Conservation (phyloP, 1,284 basidiomycete species). For the Moniliophthora roreri region DNA sequence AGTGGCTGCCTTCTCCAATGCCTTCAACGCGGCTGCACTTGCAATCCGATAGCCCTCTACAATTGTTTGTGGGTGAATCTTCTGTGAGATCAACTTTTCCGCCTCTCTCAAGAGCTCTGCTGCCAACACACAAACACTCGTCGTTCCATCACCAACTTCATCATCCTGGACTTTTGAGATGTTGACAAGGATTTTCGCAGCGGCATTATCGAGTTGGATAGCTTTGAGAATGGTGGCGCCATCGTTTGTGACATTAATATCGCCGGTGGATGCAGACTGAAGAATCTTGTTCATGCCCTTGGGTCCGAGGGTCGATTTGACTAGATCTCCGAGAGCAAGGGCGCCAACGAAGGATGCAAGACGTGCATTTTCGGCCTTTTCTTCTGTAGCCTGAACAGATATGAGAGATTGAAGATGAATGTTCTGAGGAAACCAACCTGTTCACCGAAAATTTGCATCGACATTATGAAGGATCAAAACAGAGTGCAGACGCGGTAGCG, state of each 20-base stretch:
- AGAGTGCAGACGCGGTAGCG: neutral
- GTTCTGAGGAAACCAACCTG: conserved; percentile 27
- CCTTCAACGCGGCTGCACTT: conserved; percentile 81
- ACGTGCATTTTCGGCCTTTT: conserved; percentile 98
- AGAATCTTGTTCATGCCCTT: conserved; percentile 98
- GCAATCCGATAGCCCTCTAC: conserved; percentile 98
- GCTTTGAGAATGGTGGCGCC: conserved; percentile 98
- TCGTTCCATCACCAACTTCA: conserved; percentile 98
- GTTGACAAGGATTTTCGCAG: conserved; percentile 98
- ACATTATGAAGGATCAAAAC: conserved; percentile 29
- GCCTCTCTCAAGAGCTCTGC: conserved; percentile 93
- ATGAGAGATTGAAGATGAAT: conserved; percentile 4
- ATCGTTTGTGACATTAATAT: conserved; percentile 98
- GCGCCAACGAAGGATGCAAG: conserved; percentile 98
- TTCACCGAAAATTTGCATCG: conserved; percentile 45
- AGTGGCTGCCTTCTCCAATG: conserved; percentile 79
- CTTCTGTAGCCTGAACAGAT: conserved; percentile 83
- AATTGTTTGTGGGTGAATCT: conserved; percentile 99
- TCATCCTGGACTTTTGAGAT: conserved; percentile 99
- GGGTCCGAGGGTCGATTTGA: conserved; percentile 97
- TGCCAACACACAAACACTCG: conserved; percentile 91
- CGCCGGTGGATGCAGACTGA: conserved; percentile 88
- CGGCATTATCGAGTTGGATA: conserved; percentile 97
- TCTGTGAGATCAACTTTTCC: conserved; percentile 90
- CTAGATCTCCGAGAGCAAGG: conserved; percentile 94